Evolutionary conservation across 2,329 filamentous ascomycete species (phyloP), one percentile per base, ranked within the genome.

Genomic region (Teratosphaeria destructans): DNA sequence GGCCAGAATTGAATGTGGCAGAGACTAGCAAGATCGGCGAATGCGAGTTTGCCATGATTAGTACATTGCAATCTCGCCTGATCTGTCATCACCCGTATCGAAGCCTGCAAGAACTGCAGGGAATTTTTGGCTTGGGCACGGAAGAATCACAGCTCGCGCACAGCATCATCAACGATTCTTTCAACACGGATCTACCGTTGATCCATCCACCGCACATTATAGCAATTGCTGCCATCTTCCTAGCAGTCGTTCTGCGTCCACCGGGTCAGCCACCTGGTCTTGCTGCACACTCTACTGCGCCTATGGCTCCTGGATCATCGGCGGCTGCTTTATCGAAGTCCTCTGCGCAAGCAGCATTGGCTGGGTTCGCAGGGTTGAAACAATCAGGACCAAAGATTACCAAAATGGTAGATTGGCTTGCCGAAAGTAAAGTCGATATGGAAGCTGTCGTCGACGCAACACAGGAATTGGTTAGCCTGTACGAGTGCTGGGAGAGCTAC

Each of bases 71-170:
- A 73, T 92, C 89, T 4, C 89, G 95, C 67, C 82, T 96, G 66
- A 95, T 96, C 70, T 79, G 95, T 19, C 89, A 95, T 74, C 90
- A 96, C 70, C 92, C 92, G 0, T 96, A 96, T 74, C 88, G 90
- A 58, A 90, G 87, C 49, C 78, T 96, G 34, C 82, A 82, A 4
- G 85, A 86, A 52, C 78, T 95, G 52, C 85, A 89, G 64, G 77
- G 79, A 57, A 83, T 88, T 60, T 82, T 96, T 60, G 78, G 79
- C 54, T 79, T 96, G 52, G 84, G 83, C n/a, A 82, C 85, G 60
- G 92, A 96, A 63, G 92, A 96, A 70, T 80, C 85, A 32, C 82
- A 84, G 54, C 80, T 95, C 35, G 89, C 90, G 34, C 88, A 88
- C 79, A 88, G 85, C 1, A 85, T 96, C 62, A 86, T 96, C 71